Conservation (phyloP, 306 rosid genomes). For the Quercus variabilis region DNA sequence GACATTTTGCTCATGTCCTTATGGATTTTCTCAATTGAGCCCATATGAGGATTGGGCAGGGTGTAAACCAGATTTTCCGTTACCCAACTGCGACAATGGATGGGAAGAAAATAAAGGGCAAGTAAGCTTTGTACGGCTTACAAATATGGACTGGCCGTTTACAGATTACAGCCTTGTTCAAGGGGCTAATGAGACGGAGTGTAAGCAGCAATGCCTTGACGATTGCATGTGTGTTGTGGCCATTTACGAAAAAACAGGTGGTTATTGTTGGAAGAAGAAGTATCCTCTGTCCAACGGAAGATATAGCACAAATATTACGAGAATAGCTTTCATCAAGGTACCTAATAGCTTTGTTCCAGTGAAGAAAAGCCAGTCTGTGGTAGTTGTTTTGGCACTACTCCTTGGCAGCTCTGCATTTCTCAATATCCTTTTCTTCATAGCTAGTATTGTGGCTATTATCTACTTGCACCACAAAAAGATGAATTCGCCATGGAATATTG, state of each 20-base stretch:
- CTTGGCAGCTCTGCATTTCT: slow-evolving; percentile 31
- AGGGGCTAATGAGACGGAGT: neutral
- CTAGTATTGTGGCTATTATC: neutral
- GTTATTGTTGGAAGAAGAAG: slow-evolving; percentile 7
- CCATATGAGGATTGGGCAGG: neutral
- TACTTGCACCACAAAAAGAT: neutral
- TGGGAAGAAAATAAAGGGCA: slow-evolving; percentile 9
- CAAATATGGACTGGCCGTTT: slow-evolving; percentile 5
- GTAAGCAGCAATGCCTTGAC: slow-evolving; percentile 7
- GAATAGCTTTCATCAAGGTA: neutral
- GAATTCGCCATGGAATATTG: neutral
- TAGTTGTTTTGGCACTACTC: slow-evolving; percentile 13
- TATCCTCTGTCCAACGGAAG: slow-evolving; percentile 29
- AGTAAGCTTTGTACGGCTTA: neutral
- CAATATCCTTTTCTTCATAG: slow-evolving; percentile 7
- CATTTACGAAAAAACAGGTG: neutral
- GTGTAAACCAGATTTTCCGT: slow-evolving; percentile 33
- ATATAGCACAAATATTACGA: neutral
- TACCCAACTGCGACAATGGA: slow-evolving; percentile 17
- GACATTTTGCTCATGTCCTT: slow-evolving; percentile 21
- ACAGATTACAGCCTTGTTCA: neutral
- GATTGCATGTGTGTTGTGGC: slow-evolving; percentile 18
- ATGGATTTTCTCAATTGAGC: slow-evolving; percentile 12
- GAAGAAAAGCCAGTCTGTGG: neutral
- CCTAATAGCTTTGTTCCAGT: neutral